phyloP scores from a whole-genome alignment of 192 early-diverging fungal genomes.

The Cladochytrium replicatum region DNA sequence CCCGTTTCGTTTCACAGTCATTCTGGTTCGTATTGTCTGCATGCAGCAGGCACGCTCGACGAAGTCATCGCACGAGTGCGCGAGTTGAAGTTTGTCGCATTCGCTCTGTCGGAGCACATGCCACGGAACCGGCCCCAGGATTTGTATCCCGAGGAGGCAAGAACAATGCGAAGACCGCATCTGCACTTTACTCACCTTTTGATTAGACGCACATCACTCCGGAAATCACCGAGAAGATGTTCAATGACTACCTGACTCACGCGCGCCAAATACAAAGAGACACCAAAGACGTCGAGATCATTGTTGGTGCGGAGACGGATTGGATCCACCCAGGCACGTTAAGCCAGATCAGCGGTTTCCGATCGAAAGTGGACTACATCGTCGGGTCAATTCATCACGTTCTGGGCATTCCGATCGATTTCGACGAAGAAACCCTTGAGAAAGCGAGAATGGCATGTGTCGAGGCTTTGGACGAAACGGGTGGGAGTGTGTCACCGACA shows the following conservation, averaged over 20 bases:
- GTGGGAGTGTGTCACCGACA: conserved; percentile 7
- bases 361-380: conserved; percentile 61
- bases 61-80: conserved; percentile 71
- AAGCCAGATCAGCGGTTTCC: conserved; percentile 39
- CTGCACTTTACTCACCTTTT: conserved; percentile 9
- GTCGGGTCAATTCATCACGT: conserved; percentile 94
- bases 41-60: conserved; percentile 79
- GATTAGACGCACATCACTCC: conserved; percentile 54
- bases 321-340: conserved; percentile 50
- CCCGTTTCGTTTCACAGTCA: conserved; percentile 85
- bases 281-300: conserved; percentile 50
- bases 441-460: no score
- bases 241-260: conserved; percentile 57
- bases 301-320: conserved; percentile 91
- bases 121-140: conserved; percentile 66
- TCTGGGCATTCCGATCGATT: conserved; percentile 72
- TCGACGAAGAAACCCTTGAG: conserved; percentile 49
- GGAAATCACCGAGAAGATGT: conserved; percentile 48
- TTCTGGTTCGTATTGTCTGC: conserved; percentile 91
- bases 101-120: conserved; percentile 90
- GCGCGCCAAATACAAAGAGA: conserved; percentile 40
- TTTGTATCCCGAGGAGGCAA: conserved; percentile 86
- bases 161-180: background rate
- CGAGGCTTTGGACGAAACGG: conserved; percentile 12
- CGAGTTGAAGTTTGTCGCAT: conserved; percentile 52